Evolutionary conservation across 228 moss, liverwort and hornwort genomes (phyloP), one percentile per base, ranked within the genome.

Genomic region (Sphagnum magellanicum): DNA sequence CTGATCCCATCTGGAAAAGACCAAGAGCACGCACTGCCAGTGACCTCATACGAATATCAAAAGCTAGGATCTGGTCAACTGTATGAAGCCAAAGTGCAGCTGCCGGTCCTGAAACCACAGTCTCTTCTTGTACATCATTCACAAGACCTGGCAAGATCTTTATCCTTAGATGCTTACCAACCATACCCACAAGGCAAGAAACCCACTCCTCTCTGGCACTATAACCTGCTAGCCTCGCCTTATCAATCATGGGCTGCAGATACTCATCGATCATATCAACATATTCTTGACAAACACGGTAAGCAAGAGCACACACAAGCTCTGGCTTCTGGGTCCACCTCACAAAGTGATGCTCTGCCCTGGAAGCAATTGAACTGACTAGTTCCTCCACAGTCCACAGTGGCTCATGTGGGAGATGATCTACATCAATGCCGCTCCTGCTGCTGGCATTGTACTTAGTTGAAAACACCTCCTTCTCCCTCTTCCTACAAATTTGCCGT

Each of bases 181-280:
- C 92, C 90, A 94, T 79, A 55, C 72, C 70, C 58, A 89, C 89
- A 52, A 94, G 81, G 68, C 89, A 89, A 57, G 82, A 77, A 46
- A 98, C 76, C 98, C 98, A 98, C 73, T 98, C 94, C 81, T 98
- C 94, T 77, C 89, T 79, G 47, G 89, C 94, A 83, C 81, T 92
- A 59, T 92, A 94, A 53, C 90, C 92, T 61, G 78, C 71, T 51
- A 98, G 87, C 51, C 83, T 86, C 47, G 98, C 87, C 67, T 84
- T 88, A 67, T 80, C 92, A 59, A 94, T 77, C 55, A 98, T 74
- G 68, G 92, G 90, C 84, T 98, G 98, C 79, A 94, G 80, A 79
- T 84, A 76, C 14, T 86, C 88, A 70, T 98, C 98, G 6, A 98
- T 67, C 6, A 83, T 86, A 72, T 98, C 92, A 64, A 94, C 90